Evolutionary conservation across 371 early-diverging fungal species (phyloP).

Genomic region (Zychaea mexicana): DNA sequence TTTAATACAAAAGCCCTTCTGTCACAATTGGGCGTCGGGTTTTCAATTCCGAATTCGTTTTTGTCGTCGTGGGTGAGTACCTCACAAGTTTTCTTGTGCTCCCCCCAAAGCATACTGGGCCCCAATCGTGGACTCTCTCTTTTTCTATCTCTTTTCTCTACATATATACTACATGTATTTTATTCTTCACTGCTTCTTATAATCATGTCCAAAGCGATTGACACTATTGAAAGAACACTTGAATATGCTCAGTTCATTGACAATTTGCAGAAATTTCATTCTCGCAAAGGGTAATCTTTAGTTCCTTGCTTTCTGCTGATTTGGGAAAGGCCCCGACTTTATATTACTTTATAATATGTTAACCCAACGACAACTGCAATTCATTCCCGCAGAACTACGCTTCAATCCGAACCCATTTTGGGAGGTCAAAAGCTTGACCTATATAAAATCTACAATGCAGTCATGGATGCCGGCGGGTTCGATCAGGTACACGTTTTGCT

Average conservation of each 20-base stretch:
- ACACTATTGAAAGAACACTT: slow-evolving; percentile 70
- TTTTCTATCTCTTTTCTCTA: not conserved
- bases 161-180: not conserved
- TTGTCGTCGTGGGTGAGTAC: too few species aligned
- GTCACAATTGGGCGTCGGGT: too few species aligned
- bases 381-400: slow-evolving; percentile 48
- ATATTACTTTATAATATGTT: too few species aligned
- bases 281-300: slow-evolving; percentile 62
- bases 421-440: slow-evolving; percentile 75
- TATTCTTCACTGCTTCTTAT: not conserved
- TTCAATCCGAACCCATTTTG: slow-evolving; percentile 72
- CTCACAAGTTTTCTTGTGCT: too few species aligned
- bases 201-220: slow-evolving; percentile 22
- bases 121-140: too few species aligned
- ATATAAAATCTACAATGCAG: slow-evolving; percentile 61
- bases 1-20: too few species aligned
- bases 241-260: slow-evolving; percentile 74
- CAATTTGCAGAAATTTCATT: slow-evolving; percentile 70
- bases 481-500: slow-evolving; percentile 67
- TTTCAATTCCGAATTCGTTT: too few species aligned
- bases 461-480: slow-evolving; percentile 68
- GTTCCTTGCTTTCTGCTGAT: not conserved
- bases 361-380: too few species aligned
- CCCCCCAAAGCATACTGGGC: too few species aligned
- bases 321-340: not conserved